A percentile compares a stretch with the other conserved stretches of the same genome.
Conservation (phyloP, 495 filamentous ascomycete genomes). For the Tricharina praecox region DNA sequence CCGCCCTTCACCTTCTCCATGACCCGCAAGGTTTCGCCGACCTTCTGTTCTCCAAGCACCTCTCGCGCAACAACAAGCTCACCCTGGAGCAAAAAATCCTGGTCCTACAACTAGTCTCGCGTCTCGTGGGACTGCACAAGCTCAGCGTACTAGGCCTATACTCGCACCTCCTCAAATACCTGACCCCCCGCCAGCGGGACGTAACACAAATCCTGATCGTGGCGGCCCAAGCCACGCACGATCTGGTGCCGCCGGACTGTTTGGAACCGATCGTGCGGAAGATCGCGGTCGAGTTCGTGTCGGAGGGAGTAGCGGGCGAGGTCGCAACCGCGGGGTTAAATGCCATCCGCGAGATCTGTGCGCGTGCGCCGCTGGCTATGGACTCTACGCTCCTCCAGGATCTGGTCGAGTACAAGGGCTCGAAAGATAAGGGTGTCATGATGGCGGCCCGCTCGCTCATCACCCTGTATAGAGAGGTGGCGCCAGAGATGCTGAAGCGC, state of each 20-base stretch:
- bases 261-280: constrained; percentile 84
- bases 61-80: constrained; percentile 73
- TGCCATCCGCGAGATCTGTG: constrained; percentile 84
- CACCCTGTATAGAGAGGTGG: constrained; percentile 76
- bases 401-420: constrained; percentile 86
- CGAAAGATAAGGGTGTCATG: constrained; percentile 92
- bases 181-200: constrained; percentile 73
- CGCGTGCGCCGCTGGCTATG: constrained; percentile 84
- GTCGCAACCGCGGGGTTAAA: constrained; percentile 86
- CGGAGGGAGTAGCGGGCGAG: constrained; percentile 77
- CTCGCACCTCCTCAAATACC: constrained; percentile 70
- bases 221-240: constrained; percentile 79
- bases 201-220: constrained; percentile 91
- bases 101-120: constrained; percentile 73
- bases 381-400: constrained; percentile 90
- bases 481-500: constrained; percentile 74
- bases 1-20: constrained; percentile 86
- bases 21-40: constrained; percentile 95
- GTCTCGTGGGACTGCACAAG: constrained; percentile 85
- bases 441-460: constrained; percentile 91
- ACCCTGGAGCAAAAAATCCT: constrained; percentile 80
- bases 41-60: constrained; percentile 70
- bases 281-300: constrained; percentile 96
- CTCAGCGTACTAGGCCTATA: constrained; percentile 70
- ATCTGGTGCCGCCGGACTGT: constrained; percentile 79